Evolutionary conservation across 331 rosid species (phyloP).

Genomic region (Pyrus hybrid): DNA sequence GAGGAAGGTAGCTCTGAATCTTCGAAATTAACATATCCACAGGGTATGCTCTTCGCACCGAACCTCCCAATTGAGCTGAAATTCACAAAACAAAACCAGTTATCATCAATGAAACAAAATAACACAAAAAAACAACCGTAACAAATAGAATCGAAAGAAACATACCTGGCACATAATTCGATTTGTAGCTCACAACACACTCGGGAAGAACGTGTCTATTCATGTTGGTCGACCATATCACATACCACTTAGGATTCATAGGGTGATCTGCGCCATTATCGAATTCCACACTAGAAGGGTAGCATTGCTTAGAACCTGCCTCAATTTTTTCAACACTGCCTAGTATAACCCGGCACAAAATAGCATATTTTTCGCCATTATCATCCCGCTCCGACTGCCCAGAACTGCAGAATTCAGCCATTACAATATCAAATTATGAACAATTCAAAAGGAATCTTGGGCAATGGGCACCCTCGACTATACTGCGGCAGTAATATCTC

Average conservation of each 20-base stretch:
- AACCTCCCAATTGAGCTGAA: constrained; percentile 22
- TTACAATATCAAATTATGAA: background rate
- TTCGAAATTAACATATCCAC: constrained; percentile 21
- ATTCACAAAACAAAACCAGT: background rate
- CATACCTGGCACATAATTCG: constrained; percentile 24
- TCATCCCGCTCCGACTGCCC: constrained; percentile 28
- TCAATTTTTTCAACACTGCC: constrained; percentile 53
- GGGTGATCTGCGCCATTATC: constrained; percentile 54
- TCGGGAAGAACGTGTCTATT: constrained; percentile 47
- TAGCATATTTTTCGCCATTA: constrained; percentile 36
- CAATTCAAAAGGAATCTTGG: too few species aligned
- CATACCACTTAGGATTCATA: constrained; percentile 39
- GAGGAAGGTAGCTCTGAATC: constrained; percentile 31
- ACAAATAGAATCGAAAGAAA: background rate
- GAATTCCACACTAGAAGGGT: constrained; percentile 33
- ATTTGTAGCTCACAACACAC: constrained; percentile 50
- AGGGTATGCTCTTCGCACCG: background rate
- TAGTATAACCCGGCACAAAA: constrained; percentile 50
- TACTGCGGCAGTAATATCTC: too few species aligned
- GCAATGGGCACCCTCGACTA: too few species aligned
- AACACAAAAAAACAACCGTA: background rate
- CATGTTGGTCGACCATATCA: constrained; percentile 47
- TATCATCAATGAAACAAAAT: background rate
- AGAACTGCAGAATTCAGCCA: constrained; percentile 25
- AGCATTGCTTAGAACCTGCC: constrained; percentile 32